Evolutionary conservation across 441 rosid species (phyloP).

Genomic region (Theobroma grandiflorum): DNA sequence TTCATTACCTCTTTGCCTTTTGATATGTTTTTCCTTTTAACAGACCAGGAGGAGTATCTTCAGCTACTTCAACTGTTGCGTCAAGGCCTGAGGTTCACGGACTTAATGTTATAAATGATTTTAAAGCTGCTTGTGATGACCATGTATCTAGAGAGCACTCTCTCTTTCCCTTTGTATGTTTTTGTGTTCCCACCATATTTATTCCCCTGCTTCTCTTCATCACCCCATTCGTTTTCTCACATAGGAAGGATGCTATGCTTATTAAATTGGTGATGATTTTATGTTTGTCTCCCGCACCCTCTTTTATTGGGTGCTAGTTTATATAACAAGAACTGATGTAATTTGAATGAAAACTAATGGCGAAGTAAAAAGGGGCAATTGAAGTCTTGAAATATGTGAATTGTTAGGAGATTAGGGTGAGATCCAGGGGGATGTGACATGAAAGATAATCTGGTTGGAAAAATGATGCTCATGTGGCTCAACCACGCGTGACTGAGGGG

Average conservation of each 20-base stretch:
- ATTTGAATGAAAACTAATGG: neutral
- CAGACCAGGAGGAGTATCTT: conserved; percentile 89
- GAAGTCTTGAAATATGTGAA: neutral
- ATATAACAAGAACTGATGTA: neutral
- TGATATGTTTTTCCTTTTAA: neutral
- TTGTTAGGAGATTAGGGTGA: neutral
- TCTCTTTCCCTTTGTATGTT: neutral
- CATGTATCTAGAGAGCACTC: conserved; percentile 17
- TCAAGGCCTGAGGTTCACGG: conserved; percentile 59
- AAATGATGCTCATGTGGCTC: neutral
- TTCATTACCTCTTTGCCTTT: neutral
- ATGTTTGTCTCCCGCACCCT: neutral
- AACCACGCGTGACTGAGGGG: neutral
- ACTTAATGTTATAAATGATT: neutral
- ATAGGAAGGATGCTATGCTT: neutral
- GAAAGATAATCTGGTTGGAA: neutral
- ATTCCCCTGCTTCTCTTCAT: neutral
- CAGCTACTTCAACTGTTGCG: conserved; percentile 93
- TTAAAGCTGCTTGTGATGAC: conserved; percentile 14
- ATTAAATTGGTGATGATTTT: conserved; percentile 30
- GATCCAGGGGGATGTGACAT: conserved; percentile 1
- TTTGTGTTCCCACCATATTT: neutral
- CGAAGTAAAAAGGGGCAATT: neutral
- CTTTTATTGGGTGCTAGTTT: neutral
- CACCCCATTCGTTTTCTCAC: neutral